Evolutionary conservation across 129 eudicot species (phyloP), one percentile per base, ranked within the genome.

Genomic region (Scalesia atractyloides): DNA sequence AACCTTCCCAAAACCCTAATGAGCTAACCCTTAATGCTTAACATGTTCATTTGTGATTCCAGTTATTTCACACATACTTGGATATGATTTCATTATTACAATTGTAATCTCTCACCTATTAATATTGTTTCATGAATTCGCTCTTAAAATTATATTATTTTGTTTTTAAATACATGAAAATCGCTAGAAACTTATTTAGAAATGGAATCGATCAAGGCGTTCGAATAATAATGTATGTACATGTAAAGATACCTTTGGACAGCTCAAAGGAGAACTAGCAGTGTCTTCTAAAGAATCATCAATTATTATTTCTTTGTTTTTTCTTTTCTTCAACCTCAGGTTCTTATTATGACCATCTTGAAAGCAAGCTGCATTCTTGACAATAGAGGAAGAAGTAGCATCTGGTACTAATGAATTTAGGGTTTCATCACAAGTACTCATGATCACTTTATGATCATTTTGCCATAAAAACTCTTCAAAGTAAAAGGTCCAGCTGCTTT

Each of bases 401-500:
- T 86, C 88, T 15, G 92, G 78, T 17, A 81, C 43, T 1, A 74
- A 47, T 4, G 85, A 78, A 52, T 54, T 71, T 76, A 75, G 68
- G 57, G 67, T 74, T 66, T 80, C 79, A 69, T 62, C 68, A 63
- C 79, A 73, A n/a, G n/a, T n/a, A 78, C 14, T 44, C 78, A 72
- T 63, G 72, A 47, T 26, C 39, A 70, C 44, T 36, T 84, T 67
- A 19, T 73, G 66, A 51, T 82, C 80, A 50, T 59, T 78, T 72
- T 78, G 72, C 36, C 78, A 71, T 60, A 63, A 20, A 56, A 86
- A 86, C 47, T 85, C 90, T 19, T 88, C 88, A 75, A 88, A 69
- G 76, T 88, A 91, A 70, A 66, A 84, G 69, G 93, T 86, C 97
- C 96, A 91, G 58, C 93, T 81, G 76, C 97, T 91, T 73, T 91